Evolutionary conservation across 345 rosid species (phyloP), one percentile per base, ranked within the genome.

Genomic region (Salix brachista): DNA sequence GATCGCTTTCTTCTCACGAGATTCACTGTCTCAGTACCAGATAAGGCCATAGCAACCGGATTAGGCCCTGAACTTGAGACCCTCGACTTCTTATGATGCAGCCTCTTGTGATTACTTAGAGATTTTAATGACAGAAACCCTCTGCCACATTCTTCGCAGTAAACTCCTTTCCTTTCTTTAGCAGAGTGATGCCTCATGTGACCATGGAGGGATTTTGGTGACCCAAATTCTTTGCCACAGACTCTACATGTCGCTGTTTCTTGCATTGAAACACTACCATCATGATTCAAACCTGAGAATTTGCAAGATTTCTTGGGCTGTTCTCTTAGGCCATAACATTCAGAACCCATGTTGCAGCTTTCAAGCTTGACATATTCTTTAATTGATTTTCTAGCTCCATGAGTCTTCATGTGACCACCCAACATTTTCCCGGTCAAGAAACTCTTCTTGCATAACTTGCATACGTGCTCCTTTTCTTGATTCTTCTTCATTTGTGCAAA

Each of bases 261-360:
- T 77, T 73, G 72, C 37, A 12, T 32, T 44, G 78, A 26, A 41
- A 70, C 25, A 58, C 46, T 37, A 12, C 54, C 71, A 67, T 25
- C 50, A 0, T 70, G 70, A 48, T 77, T 81, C 17, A 66, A 79
- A 23, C 77, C 77, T 26, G 87, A 84, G 70, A 80, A 86, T 80
- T 83, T 87, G 82, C 82, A 87, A 73, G 92, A 87, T 83, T 89
- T 90, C 83, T 88, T 91, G 34, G 94, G 94, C 60, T 90, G 86
- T 62, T 87, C 88, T 81, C 94, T 86, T 21, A 90, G 84, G 23
- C 78, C 83, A 74, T 90, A 88, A 70, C 82, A 75, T 69, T 80
- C 80, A 77, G 79, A 75, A 78, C 78, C 81, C 67, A 39, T 54
- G 64, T 79, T 67, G 68, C 67, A 61, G 17, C 56, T 74, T 67